Percentiles rank a stretch among this genome's conserved stretches.
Conservation (phyloP, 768 basidiomycete species). For the Exsudoporus frostii region DNA sequence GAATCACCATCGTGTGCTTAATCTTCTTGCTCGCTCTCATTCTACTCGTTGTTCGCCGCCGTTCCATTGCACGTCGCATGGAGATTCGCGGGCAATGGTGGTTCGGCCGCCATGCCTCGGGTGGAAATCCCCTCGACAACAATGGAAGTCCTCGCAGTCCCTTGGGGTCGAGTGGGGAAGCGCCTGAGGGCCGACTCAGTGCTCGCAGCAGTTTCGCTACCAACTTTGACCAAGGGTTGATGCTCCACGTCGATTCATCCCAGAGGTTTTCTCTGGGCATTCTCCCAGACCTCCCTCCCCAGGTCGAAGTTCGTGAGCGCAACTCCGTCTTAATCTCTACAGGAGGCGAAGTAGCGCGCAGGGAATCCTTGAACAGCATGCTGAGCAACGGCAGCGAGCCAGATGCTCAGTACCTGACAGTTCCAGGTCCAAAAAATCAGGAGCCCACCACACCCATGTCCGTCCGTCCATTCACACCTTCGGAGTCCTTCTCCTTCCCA, state of each 20-base stretch:
- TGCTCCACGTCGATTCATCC: conserved; percentile 23
- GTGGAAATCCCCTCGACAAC: conserved; percentile 3
- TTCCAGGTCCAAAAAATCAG: conserved; percentile 21
- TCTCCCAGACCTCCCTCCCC: conserved; percentile 46
- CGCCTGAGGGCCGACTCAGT: conserved; percentile 26
- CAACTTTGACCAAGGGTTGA: conserved; percentile 45
- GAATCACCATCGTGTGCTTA: conserved; percentile 34
- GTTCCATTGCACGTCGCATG: conserved; percentile 40
- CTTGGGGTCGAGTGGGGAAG: conserved; percentile 12
- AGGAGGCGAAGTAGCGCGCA: conserved; percentile 25
- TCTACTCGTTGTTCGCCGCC: conserved; percentile 46
- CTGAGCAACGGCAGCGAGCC: conserved; percentile 35
- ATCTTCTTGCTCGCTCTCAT: conserved; percentile 34
- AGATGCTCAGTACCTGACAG: conserved; percentile 40
- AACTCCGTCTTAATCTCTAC: conserved; percentile 22
- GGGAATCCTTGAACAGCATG: conserved; percentile 41
- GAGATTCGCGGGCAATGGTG: conserved; percentile 47
- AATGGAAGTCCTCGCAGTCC: conserved; percentile 12
- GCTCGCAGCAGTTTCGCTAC: conserved; percentile 65
- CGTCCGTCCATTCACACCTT: conserved; percentile 63
- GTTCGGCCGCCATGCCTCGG: conserved; percentile 28
- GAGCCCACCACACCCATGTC: conserved; percentile 50
- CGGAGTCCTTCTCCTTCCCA: conserved; percentile 68
- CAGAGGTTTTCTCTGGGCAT: conserved; percentile 2
- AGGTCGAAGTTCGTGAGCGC: conserved; percentile 51